phyloP scores from a whole-genome alignment of 768 basidiomycete genomes.

The Cystobasidium onofrii region DNA sequence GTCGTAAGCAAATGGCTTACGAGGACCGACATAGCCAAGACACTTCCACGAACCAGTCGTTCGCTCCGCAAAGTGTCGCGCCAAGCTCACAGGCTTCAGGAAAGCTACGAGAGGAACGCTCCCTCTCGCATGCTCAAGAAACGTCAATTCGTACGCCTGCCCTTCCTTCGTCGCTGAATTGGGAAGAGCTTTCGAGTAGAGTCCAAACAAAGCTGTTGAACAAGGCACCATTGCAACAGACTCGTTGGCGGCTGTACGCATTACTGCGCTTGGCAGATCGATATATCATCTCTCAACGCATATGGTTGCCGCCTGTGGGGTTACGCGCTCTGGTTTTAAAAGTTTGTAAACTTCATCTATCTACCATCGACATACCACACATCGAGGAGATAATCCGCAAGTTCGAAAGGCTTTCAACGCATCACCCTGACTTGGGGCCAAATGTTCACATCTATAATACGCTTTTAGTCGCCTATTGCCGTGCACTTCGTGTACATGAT shows the following conservation, averaged over 20 bases:
- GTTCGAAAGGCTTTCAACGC: too few species aligned
- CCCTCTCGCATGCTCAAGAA: too few species aligned
- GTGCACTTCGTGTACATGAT: not conserved
- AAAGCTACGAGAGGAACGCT: too few species aligned
- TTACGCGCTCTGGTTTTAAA: not conserved
- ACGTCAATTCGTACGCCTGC: not conserved
- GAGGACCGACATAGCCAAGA: not conserved
- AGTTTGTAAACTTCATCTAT: not conserved
- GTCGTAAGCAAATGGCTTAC: not conserved
- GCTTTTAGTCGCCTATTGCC: not conserved
- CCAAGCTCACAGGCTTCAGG: too few species aligned
- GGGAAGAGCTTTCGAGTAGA: not conserved
- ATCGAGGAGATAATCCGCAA: not conserved
- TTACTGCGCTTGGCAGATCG: not conserved
- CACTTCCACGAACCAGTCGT: not conserved
- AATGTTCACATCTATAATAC: not conserved
- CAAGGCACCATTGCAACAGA: not conserved
- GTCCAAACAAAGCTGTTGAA: not conserved
- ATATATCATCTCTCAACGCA: not conserved
- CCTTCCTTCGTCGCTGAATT: too few species aligned
- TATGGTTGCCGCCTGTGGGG: too few species aligned
- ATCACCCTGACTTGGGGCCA: too few species aligned
- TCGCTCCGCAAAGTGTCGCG: not conserved
- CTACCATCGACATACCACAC: not conserved
- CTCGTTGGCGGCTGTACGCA: not conserved